Evolutionary conservation across 768 basidiomycete genomes (phyloP).

Genomic region (Mycena pura): DNA sequence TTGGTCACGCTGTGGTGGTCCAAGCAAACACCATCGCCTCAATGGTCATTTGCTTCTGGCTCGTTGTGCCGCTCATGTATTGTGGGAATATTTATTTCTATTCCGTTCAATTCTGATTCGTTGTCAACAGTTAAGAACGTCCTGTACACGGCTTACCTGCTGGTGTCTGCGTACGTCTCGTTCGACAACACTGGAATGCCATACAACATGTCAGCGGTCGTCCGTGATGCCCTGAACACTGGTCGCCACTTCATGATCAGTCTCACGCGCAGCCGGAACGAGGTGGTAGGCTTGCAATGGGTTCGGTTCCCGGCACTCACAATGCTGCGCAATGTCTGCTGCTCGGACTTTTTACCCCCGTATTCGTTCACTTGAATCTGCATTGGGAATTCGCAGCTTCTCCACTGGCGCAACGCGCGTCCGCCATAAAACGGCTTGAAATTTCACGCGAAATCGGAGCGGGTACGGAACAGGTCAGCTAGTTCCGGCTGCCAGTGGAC

Average conservation of each 20-base stretch:
- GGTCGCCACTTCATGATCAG: constrained; percentile 78
- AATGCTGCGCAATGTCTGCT: too few species aligned
- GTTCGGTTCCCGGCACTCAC: too few species aligned
- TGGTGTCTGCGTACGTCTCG: constrained; percentile 66
- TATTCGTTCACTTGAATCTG: too few species aligned
- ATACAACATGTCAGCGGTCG: constrained; percentile 66
- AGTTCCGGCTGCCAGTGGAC: too few species aligned
- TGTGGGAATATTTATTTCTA: constrained; percentile 51
- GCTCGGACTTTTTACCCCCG: too few species aligned
- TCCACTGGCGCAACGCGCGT: too few species aligned
- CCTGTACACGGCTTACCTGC: constrained; percentile 73
- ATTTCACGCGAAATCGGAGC: too few species aligned
- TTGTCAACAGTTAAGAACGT: constrained; percentile 66
- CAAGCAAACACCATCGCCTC: constrained; percentile 72
- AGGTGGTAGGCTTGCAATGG: constrained; percentile 75
- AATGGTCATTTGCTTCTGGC: constrained; percentile 77
- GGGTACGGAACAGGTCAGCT: too few species aligned
- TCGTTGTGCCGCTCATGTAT: constrained; percentile 75
- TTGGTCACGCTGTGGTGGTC: constrained; percentile 91
- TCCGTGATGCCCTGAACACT: constrained; percentile 76
- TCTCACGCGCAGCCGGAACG: constrained; percentile 70
- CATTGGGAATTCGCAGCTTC: too few species aligned
- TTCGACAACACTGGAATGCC: constrained; percentile 79
- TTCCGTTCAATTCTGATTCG: not conserved
- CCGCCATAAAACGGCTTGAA: too few species aligned